Evolutionary conservation across 139 green algal genomes (phyloP), one percentile per base, ranked within the genome.

Genomic region (Nannochloris sp.): DNA sequence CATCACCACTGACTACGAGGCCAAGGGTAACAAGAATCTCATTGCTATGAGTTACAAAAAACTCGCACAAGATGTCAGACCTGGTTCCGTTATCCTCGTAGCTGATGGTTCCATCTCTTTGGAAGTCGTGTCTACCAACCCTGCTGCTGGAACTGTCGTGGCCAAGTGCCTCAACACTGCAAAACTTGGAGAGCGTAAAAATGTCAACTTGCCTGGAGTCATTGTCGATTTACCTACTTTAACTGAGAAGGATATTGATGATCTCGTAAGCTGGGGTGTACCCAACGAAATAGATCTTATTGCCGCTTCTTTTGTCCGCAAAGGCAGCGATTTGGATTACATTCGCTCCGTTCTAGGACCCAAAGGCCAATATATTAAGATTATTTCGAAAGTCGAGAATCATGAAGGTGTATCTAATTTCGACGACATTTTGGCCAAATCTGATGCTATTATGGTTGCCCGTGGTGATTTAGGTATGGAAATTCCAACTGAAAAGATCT

Each of bases 401-500:
- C 87, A 96, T 75, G 93, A 98, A 80, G 95, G 89, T 57, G 84
- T 99, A 48, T 75, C 84, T 48, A 96, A 97, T 85, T 96, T 97
- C 74, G 90, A 98, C 57, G 78, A 90, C 4, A 97, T 99, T 72
- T 74, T 99, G 63, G 70, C 75, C 2, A 87, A 86, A 65, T 90
- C 83, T 3, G 92, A 96, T 65, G 86, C 73, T 47, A 81, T 93
- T 67, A 95, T 95, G 86, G 74, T 87, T 33, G 93, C 93, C 0
- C 85, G 93, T 32, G 93, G 93, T 25, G 93, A 99, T 75, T 78
- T 99, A 74, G 93, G 93, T 60, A 98, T 98, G 90, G 94, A 99
- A 76, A 97, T 99, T 72, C 90, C 91, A 36, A 95, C 96, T 3
- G 93, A 99, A 61, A 99, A 97, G 84, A 97, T 99, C 68, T 99